These are phyloP conservation scores for Exophiala dermatitidis DNA, from an alignment of 2,329 filamentous ascomycete species.

Conservation along the genomic window DNA sequence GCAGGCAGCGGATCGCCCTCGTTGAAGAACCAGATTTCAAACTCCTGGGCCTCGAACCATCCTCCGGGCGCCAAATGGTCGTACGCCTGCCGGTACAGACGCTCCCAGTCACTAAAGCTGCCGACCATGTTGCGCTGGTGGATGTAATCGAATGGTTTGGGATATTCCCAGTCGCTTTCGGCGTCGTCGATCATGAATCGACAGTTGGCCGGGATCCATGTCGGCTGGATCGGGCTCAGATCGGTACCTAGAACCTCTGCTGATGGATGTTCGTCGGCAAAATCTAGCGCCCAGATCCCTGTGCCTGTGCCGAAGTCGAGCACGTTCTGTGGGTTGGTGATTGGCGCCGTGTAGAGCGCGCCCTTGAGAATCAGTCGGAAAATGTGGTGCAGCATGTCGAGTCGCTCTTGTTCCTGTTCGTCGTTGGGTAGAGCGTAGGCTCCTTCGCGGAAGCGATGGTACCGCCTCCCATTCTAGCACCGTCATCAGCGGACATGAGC, in stretches of 20 bases:
- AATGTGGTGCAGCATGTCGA: constrained; percentile 27
- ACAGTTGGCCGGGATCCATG: constrained; percentile 46
- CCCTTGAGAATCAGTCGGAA: constrained; percentile 17
- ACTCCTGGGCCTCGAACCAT: constrained; percentile 28
- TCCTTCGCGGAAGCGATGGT: constrained; percentile 36
- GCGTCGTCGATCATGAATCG: constrained; percentile 52
- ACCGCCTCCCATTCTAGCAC: constrained; percentile 37
- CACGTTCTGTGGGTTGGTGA: constrained; percentile 22
- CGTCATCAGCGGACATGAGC: constrained; percentile 7
- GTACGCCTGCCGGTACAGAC: constrained; percentile 18
- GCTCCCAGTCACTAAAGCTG: constrained; percentile 26
- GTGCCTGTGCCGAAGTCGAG: constrained; percentile 34
- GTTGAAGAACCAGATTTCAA: constrained; percentile 18
- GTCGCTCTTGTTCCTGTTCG: constrained; percentile 32
- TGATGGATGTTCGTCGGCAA: constrained; percentile 33
- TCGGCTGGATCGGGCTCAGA: constrained; percentile 26
- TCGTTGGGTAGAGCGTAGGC: constrained; percentile 33
- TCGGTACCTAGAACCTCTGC: constrained; percentile 22
- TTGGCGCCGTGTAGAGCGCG: constrained; percentile 27
- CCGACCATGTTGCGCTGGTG: constrained; percentile 28
- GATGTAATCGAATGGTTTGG: constrained; percentile 52
- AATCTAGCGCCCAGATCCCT: constrained; percentile 35
- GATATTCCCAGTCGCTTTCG: constrained; percentile 51
- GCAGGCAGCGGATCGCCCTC: constrained; percentile 26
- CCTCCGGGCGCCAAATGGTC: constrained; percentile 29